Conservation (phyloP, 192 early-diverging fungal genomes). For the Podila horticola region DNA sequence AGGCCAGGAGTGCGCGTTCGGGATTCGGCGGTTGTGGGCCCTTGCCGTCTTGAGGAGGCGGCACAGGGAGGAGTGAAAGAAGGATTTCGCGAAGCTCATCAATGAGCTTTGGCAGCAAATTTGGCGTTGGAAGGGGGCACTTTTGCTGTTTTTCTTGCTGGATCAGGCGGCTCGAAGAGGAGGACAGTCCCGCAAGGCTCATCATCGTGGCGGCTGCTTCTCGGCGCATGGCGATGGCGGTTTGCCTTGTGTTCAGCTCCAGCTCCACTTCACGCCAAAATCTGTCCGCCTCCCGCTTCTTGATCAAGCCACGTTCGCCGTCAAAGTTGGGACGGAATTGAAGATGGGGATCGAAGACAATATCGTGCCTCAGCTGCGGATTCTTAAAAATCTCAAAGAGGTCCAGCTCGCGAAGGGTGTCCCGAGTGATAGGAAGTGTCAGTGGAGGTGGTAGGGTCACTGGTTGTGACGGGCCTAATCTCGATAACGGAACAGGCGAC, state of each 20-base stretch:
- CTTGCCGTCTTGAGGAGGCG: constrained; percentile 4
- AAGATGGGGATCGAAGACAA: constrained; percentile 89
- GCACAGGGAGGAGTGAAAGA: constrained; percentile 59
- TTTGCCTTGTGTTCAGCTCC: constrained; percentile 27
- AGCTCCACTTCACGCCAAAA: constrained; percentile 81
- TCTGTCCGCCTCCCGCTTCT: constrained; percentile 65
- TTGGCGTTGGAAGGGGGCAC: constrained; percentile 35
- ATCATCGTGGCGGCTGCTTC: constrained; percentile 55
- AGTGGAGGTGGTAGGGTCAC: constrained; percentile 15
- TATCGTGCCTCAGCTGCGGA: constrained; percentile 88
- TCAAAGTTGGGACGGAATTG: constrained; percentile 90
- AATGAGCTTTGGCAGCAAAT: constrained; percentile 51
- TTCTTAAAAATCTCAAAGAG: constrained; percentile 86
- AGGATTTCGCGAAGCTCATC: constrained; percentile 83
- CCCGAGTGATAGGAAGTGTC: constrained; percentile 84
- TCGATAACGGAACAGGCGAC: not conserved
- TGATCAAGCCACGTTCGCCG: constrained; percentile 72
- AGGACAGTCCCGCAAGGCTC: constrained; percentile 21
- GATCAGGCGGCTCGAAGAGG: constrained; percentile 62
- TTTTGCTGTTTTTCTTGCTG: constrained; percentile 39
- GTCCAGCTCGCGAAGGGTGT: constrained; percentile 87
- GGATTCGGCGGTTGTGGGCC: constrained; percentile 50
- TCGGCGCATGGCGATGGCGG: constrained; percentile 42
- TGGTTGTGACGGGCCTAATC: not conserved
- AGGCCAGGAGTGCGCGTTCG: constrained; percentile 52